Evolutionary conservation across 2,329 filamentous ascomycete species (phyloP), one percentile per base, ranked within the genome.

Genomic region (Cordyceps cicadae): DNA sequence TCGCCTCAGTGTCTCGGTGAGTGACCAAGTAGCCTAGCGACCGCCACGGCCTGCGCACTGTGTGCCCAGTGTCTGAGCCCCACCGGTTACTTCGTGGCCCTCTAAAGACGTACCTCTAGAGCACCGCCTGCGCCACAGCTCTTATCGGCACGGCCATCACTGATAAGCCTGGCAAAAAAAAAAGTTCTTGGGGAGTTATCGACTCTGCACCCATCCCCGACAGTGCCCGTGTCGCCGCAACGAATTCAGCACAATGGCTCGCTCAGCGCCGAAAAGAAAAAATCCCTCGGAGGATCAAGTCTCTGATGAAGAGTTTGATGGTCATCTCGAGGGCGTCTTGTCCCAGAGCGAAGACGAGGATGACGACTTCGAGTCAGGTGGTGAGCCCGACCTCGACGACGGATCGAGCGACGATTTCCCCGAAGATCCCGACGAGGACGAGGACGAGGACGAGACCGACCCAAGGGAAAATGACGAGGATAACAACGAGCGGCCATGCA

Each of bases 261-360:
- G 52, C 34, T 43, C 48, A 9, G 55, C 51, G 67, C 78, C 81
- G 72, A 89, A 89, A 77, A 83, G 87, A 65, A 89, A 88, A 73
- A 81, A 82, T 62, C 77, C 83, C 17, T 80, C 78, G 19, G 77
- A 77, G 32, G 82, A 84, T 66, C 74, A 77, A 9, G 77, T 81
- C 64, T 86, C 83, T n/a, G 86, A 86, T 37, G 81, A 85, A 65
- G 86, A 87, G 66, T 81, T 87, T 64, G 76, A 81, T 61, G 79
- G 75, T 32, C 70, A 77, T 48, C 74, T 85, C 17, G 80, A 85
- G 62, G 81, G 80, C 41, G 78, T 83, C 57, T 70, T 85, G 63
- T 82, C 80, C 32, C 75, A 79, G 65, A 78, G 76, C 65, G 79
- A 86, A 63, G 82, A 83, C 67, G 77, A 83, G 63, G 79, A 80